A percentile compares a stretch with the other conserved stretches of the same genome.
Conservation (phyloP, 495 filamentous ascomycete genomes). For the Aspergillus saccharolyticus region DNA sequence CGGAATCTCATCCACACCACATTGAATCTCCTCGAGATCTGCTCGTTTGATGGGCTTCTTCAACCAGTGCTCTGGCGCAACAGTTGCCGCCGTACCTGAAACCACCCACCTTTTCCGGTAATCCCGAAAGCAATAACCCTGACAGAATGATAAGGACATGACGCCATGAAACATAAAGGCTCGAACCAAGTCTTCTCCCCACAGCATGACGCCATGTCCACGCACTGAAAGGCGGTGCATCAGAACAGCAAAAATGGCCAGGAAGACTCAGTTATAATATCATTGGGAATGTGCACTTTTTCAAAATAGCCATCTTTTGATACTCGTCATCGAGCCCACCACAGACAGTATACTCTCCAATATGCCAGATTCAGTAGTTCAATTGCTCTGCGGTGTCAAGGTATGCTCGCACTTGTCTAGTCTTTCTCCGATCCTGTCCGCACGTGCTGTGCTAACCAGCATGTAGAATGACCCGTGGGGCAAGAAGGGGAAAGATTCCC, state of each 20-base stretch:
- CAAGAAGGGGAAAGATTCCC: constrained; percentile 40
- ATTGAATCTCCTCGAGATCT: too few species aligned
- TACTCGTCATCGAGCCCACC: background rate
- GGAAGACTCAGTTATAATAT: background rate
- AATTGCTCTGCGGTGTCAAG: constrained; percentile 40
- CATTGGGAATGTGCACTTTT: background rate
- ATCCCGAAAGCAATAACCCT: background rate
- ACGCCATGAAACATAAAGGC: background rate
- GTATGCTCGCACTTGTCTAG: constrained; percentile 11
- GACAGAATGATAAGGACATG: constrained; percentile 1
- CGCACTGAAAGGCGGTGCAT: background rate
- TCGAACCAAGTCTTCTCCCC: background rate
- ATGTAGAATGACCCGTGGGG: constrained; percentile 46
- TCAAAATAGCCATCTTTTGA: background rate
- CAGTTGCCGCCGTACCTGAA: background rate
- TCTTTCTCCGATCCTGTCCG: background rate
- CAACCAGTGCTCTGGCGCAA: too few species aligned
- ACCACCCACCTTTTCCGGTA: background rate
- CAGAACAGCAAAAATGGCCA: background rate
- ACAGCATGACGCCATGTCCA: constrained; percentile 8
- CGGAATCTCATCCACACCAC: background rate
- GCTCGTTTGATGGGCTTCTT: too few species aligned
- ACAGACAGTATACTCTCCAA: background rate
- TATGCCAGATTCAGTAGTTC: constrained; percentile 37
- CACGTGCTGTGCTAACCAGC: background rate